phyloP scores from a whole-genome alignment of 148 eudicot genomes.

The Arbutus unedo region DNA sequence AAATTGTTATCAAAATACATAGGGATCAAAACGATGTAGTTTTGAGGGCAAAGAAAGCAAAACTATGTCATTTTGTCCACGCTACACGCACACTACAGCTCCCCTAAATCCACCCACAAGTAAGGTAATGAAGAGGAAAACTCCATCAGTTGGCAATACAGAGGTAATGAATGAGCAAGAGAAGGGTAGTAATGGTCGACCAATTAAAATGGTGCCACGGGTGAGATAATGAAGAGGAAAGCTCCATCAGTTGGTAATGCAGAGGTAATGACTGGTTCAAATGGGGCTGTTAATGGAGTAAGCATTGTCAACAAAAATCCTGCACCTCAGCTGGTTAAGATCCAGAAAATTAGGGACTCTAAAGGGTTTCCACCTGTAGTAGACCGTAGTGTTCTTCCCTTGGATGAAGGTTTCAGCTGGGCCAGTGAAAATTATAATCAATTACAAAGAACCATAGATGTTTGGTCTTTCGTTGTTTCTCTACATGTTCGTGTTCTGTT shows the following conservation, averaged over 20 bases:
- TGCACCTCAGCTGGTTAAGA: constrained; percentile 36
- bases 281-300: constrained; percentile 51
- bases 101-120: no score
- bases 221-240: constrained; percentile 24
- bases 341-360: constrained; percentile 28
- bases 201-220: constrained; percentile 39
- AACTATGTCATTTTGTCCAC: no score
- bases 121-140: constrained; percentile 53
- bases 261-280: constrained; percentile 48
- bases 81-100: no score
- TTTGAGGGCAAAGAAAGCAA: no score
- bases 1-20: no score
- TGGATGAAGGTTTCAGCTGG: constrained; percentile 97
- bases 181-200: constrained; percentile 51
- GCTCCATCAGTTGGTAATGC: constrained; percentile 23
- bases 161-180: constrained; percentile 48
- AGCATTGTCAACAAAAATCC: constrained; percentile 51
- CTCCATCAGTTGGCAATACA: constrained; percentile 18
- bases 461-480: constrained; percentile 89
- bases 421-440: constrained; percentile 84
- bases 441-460: constrained; percentile 71
- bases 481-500: constrained; percentile 87
- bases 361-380: constrained; percentile 76
- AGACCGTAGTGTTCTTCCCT: constrained; percentile 69
- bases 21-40: no score